Base-by-base conservation (phyloP, 2,329 filamentous ascomycete genomes). In the Thielaviopsis euricoi region DNA sequence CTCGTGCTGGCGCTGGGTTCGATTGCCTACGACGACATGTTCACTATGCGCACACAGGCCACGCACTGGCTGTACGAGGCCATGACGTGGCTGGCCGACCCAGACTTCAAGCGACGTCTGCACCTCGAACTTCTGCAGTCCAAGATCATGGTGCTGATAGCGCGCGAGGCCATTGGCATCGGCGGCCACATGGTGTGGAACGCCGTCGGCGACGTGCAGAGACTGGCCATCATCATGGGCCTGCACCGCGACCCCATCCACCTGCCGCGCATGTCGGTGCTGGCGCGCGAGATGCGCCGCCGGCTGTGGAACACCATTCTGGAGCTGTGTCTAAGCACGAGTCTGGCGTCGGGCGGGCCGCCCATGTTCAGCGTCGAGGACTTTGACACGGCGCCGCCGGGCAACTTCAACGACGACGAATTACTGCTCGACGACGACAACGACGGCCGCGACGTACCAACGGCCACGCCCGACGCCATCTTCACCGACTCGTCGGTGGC, bases 1-100 rank as follows among this genome's bases (percentile, higher is more conserved):
- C 67, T 84, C 0, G 72, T 82, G 0, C 66, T 83, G 3, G 78
- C 81, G 0, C 74, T 83, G 19, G 81, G 80, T 0, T 73, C 78
- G 1, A 68, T 71, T 1, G 68, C 70, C 0, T 74, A 78, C 58
- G 76, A 82, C 55, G 71, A 76, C 0, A 60, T 66, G 0, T 81
- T 78, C 58, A 75, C 73, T 0, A 62, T 81, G 40, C 73, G 78
- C 6, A 55, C 67, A 6, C 69, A 71, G 0, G 80, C 80, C 0
- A 67, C 74, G n/a, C 70, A 67, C 26, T 84, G 80, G 80, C 67
- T 82, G 0, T 76, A 78, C 57, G 78, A 81, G 61, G 79, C 75
- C 0, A 75, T 79, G 51, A 73, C 72, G 0, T 83, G 77, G 76
- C 55, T 78, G 0, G 73, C 75, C 0, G 71, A 73, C 5, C 80